Conservation (phyloP, 1,284 basidiomycete genomes). For the Fistulina hepatica region DNA sequence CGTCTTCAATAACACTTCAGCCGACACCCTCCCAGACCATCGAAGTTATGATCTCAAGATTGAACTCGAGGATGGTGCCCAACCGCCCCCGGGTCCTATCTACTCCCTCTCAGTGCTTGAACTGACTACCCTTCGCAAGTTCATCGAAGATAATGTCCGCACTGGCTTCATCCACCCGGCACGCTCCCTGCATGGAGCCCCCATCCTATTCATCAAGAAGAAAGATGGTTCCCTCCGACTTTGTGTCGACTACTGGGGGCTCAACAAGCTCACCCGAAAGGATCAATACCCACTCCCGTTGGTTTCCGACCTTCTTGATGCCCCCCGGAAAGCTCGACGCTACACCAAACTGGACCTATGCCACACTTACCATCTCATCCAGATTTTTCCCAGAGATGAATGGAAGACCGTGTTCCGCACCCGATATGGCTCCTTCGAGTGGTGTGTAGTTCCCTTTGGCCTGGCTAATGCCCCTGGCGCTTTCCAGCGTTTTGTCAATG, state of each 20-base stretch:
- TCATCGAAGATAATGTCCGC: constrained; percentile 18
- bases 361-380: constrained; percentile 21
- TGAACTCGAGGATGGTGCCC: constrained; percentile 16
- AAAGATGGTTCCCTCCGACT: constrained; percentile 24
- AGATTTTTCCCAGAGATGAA: constrained; percentile 19
- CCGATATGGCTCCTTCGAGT: constrained; percentile 23
- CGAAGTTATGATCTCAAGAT: constrained; percentile 17
- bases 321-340: not conserved
- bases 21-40: not conserved
- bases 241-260: not conserved
- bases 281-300: not conserved
- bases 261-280: not conserved
- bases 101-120: constrained; percentile 19
- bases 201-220: constrained; percentile 28
- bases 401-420: constrained; percentile 24
- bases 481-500: constrained; percentile 6
- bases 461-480: constrained; percentile 10
- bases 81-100: constrained; percentile 18
- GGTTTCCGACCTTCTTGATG: not conserved
- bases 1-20: not conserved
- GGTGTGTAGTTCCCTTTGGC: constrained; percentile 23
- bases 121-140: constrained; percentile 12
- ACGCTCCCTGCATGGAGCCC: constrained; percentile 15
- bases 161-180: constrained; percentile 15
- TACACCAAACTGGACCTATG: constrained; percentile 3